A percentile compares a stretch with the other conserved stretches of the same genome.
Conservation (phyloP, 768 basidiomycete species). For the Suillus subaureus region DNA sequence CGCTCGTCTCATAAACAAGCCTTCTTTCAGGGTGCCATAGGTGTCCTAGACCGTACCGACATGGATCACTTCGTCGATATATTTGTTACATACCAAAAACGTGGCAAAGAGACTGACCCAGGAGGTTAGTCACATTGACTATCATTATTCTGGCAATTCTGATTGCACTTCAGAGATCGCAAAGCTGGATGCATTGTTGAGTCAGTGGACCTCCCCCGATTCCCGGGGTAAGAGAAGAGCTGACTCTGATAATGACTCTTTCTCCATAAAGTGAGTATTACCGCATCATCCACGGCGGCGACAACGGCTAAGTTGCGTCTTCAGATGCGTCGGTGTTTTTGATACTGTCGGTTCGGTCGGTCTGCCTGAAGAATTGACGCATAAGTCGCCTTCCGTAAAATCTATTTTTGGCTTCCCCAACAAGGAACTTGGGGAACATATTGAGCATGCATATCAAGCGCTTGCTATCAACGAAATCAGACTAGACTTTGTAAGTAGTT, state of each 20-base stretch:
- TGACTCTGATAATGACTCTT: constrained; percentile 45
- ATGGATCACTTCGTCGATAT: constrained; percentile 75
- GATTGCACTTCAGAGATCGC: constrained; percentile 34
- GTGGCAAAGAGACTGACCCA: constrained; percentile 54
- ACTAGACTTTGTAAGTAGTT: constrained; percentile 60
- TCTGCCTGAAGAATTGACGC: constrained; percentile 64
- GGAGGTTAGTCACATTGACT: constrained; percentile 37
- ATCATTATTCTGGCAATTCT: background rate
- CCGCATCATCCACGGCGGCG: background rate
- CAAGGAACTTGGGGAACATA: constrained; percentile 57
- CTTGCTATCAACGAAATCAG: constrained; percentile 70
- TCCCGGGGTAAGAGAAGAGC: constrained; percentile 58
- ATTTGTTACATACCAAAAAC: constrained; percentile 61
- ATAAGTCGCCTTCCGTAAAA: constrained; percentile 43
- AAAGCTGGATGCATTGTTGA: constrained; percentile 45
- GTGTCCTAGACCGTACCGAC: constrained; percentile 66
- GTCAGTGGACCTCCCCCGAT: constrained; percentile 53
- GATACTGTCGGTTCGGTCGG: constrained; percentile 79
- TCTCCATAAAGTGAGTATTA: constrained; percentile 60
- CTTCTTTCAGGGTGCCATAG: constrained; percentile 59
- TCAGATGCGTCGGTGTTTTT: constrained; percentile 71
- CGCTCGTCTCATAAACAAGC: constrained; percentile 1
- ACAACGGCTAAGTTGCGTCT: constrained; percentile 8
- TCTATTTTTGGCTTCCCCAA: constrained; percentile 70
- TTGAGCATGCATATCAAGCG: constrained; percentile 69